Percentiles rank a stretch among this genome's conserved stretches.
These are phyloP conservation scores for Rhodofomes roseus DNA, from an alignment of 1,284 basidiomycete genomes.

Conservation along the genomic window DNA sequence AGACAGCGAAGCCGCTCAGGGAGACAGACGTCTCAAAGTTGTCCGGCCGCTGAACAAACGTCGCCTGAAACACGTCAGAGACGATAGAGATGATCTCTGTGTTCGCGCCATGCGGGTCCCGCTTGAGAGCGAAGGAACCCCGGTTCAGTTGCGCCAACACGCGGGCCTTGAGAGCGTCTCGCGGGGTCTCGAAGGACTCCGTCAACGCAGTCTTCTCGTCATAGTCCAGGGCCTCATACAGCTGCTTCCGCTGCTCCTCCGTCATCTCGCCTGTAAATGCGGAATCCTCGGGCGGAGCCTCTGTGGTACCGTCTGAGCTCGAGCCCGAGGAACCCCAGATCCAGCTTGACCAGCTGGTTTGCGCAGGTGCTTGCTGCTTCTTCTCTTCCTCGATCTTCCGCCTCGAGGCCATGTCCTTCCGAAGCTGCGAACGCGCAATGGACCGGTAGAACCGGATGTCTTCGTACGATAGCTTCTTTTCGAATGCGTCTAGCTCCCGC, in stretches of 20 bases:
- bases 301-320: conserved; percentile 16
- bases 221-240: conserved; percentile 94
- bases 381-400: conserved; percentile 71
- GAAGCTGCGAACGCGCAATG: conserved; percentile 86
- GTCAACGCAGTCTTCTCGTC: conserved; percentile 80
- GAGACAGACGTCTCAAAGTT: conserved; percentile 83
- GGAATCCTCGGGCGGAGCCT: conserved; percentile 39
- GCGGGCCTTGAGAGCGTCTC: conserved; percentile 81
- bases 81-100: conserved; percentile 85
- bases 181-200: conserved; percentile 66
- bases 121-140: conserved; percentile 82
- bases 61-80: conserved; percentile 87
- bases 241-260: conserved; percentile 89
- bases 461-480: conserved; percentile 86
- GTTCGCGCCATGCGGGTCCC: conserved; percentile 58
- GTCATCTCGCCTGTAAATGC: conserved; percentile 72
- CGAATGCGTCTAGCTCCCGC: conserved; percentile 63
- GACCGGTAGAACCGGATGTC: conserved; percentile 98
- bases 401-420: conserved; percentile 77
- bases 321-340: conserved; percentile 66
- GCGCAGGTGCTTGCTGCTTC: conserved; percentile 43
- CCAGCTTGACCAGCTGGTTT: conserved; percentile 77
- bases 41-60: conserved; percentile 83
- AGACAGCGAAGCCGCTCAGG: conserved; percentile 86
- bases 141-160: conserved; percentile 79